Percentiles rank a stretch among this genome's conserved stretches.
Conservation (phyloP, 2,329 filamentous ascomycete genomes). For the Fusarium nurragi region DNA sequence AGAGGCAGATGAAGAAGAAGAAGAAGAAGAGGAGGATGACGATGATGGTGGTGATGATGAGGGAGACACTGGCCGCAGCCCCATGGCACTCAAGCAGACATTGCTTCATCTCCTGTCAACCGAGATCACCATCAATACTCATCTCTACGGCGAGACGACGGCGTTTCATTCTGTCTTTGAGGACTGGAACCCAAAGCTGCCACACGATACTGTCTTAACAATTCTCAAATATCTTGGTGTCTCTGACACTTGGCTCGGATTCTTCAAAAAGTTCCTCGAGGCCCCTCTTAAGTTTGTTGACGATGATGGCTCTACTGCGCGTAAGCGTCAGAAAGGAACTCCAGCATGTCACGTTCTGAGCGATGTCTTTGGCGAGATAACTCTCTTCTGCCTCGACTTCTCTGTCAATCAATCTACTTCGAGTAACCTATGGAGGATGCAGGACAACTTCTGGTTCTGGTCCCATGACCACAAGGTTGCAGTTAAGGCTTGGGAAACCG, state of each 20-base stretch:
- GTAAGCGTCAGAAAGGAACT: constrained; percentile 62
- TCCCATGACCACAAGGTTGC: constrained; percentile 60
- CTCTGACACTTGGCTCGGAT: constrained; percentile 62
- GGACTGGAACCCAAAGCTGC: constrained; percentile 55
- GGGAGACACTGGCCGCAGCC: constrained; percentile 40
- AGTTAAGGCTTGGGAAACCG: constrained; percentile 67
- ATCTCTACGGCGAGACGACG: constrained; percentile 56
- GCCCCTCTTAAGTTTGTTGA: constrained; percentile 67
- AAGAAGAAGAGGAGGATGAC: constrained; percentile 1
- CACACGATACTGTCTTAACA: constrained; percentile 66
- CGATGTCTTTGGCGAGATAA: constrained; percentile 66
- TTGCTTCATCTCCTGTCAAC: constrained; percentile 60
- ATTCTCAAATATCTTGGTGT: constrained; percentile 69
- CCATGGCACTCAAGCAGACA: constrained; percentile 57
- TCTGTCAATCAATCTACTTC: constrained; percentile 67
- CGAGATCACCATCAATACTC: constrained; percentile 57
- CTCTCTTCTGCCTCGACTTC: constrained; percentile 73
- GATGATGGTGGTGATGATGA: constrained; percentile 21
- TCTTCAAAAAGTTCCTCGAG: constrained; percentile 68
- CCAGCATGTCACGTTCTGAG: constrained; percentile 69
- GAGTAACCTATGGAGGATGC: constrained; percentile 66
- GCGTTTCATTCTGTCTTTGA: constrained; percentile 59
- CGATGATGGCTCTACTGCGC: constrained; percentile 57
- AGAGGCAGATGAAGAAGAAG: constrained; percentile 11
- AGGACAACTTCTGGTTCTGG: constrained; percentile 77